These are phyloP conservation scores for Marasmius sp. DNA, from an alignment of 1,284 basidiomycete genomes.

Conservation along the genomic window DNA sequence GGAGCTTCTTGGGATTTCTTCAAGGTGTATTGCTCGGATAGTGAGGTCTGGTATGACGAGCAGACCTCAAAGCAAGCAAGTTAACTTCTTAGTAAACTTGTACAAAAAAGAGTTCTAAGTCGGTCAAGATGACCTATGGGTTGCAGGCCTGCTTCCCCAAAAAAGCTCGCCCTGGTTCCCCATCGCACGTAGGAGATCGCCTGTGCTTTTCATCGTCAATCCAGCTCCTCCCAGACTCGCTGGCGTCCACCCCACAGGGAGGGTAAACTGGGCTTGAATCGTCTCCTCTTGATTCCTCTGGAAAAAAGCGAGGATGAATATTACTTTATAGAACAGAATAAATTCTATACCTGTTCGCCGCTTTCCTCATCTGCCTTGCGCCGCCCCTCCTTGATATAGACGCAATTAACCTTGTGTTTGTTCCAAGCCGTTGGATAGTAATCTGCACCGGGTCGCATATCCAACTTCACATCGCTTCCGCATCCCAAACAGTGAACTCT, in stretches of 20 bases:
- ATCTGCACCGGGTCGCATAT: not conserved
- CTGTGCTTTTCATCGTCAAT: not conserved
- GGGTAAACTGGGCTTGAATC: not conserved
- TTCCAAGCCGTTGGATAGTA: not conserved
- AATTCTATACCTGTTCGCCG: no score
- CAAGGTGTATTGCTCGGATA: no score
- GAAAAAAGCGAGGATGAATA: no score
- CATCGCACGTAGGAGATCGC: not conserved
- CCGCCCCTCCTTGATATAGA: not conserved
- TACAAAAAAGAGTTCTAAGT: no score
- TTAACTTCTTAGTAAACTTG: no score
- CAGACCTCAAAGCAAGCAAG: no score
- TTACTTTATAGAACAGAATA: no score
- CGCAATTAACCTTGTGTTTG: not conserved
- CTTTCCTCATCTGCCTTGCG: not conserved
- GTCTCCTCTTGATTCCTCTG: no score
- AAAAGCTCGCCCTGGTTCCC: not conserved
- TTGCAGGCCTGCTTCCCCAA: not conserved
- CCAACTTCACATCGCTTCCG: conserved; percentile 1
- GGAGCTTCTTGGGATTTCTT: no score
- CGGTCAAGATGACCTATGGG: not conserved
- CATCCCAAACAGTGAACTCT: conserved; percentile 1
- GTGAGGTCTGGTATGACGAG: no score
- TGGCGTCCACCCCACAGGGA: not conserved
- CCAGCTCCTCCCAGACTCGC: not conserved